phyloP scores from a whole-genome alignment of 2,329 filamentous ascomycete species.

The Pseudogymnoascus sp. region DNA sequence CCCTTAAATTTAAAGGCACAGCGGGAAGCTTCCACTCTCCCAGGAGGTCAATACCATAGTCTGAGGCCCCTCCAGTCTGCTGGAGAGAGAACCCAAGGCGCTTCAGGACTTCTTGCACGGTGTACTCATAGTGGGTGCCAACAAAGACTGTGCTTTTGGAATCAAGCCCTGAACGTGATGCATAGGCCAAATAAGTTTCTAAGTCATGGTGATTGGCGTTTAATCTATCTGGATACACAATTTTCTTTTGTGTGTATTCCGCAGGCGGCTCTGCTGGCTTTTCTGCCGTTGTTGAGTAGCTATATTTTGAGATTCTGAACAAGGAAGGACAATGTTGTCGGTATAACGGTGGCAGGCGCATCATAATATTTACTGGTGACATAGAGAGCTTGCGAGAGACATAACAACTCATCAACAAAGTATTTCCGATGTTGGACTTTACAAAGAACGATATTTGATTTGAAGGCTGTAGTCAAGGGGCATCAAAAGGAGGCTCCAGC shows the following conservation, averaged over 20 bases:
- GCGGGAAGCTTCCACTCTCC: slow-evolving; percentile 60
- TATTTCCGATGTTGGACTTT: neutral
- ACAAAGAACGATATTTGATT: neutral
- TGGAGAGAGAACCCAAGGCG: slow-evolving; percentile 57
- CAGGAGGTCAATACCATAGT: slow-evolving; percentile 67
- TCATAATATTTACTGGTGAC: neutral
- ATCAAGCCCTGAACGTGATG: slow-evolving; percentile 47
- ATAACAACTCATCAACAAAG: neutral
- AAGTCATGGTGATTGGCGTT: slow-evolving; percentile 54
- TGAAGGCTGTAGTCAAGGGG: neutral
- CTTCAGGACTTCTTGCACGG: slow-evolving; percentile 47
- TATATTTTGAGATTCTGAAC: neutral
- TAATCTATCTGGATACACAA: slow-evolving; percentile 41
- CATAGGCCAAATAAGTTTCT: slow-evolving; percentile 58
- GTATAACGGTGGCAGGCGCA: neutral
- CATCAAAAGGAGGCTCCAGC: neutral
- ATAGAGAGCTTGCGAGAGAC: neutral
- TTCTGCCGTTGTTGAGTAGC: slow-evolving; percentile 8
- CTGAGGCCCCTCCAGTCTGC: slow-evolving; percentile 58
- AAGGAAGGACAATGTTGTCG: neutral
- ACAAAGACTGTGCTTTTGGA: slow-evolving; percentile 53
- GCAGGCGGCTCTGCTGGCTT: neutral
- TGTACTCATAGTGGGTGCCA: slow-evolving; percentile 75
- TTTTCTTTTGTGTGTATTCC: slow-evolving; percentile 10
- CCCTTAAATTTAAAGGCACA: slow-evolving; percentile 31